Conservation (phyloP, 73 alveolate genomes). For the Loxodes magnus region DNA sequence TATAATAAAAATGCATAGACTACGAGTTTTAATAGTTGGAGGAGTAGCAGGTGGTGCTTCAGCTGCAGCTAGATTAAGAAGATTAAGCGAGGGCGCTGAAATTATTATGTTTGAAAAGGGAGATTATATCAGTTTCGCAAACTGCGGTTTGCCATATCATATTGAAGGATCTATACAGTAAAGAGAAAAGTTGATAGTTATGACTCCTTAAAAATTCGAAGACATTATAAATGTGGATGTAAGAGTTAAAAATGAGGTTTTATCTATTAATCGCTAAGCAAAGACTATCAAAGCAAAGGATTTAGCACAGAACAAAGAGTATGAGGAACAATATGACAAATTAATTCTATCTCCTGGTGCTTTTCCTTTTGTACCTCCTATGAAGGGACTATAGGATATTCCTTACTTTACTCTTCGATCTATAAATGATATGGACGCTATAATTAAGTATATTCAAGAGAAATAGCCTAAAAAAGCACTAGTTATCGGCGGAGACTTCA, state of each 20-base stretch:
- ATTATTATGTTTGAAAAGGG: not conserved
- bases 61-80: conserved; percentile 7
- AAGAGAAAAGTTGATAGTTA: no score
- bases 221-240: no score
- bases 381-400: conserved; percentile 5
- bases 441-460: not conserved
- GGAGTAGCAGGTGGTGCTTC: conserved; percentile 16
- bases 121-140: conserved; percentile 5
- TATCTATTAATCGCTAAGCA: no score
- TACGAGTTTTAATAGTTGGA: conserved; percentile 2
- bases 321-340: not conserved
- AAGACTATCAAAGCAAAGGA: no score
- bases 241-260: no score
- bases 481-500: conserved; percentile 12
- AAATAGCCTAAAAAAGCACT: not conserved
- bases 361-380: not conserved
- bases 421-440: not conserved
- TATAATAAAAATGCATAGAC: no score
- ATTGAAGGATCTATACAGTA: no score
- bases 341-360: conserved; percentile 4
- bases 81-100: not conserved
- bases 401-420: conserved; percentile 1
- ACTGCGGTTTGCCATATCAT: conserved; percentile 14
- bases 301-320: no score
- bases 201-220: no score